Evolutionary conservation across 169 alveolate species (phyloP), one percentile per base, ranked within the genome.

Genomic region (Perkinsus olseni): DNA sequence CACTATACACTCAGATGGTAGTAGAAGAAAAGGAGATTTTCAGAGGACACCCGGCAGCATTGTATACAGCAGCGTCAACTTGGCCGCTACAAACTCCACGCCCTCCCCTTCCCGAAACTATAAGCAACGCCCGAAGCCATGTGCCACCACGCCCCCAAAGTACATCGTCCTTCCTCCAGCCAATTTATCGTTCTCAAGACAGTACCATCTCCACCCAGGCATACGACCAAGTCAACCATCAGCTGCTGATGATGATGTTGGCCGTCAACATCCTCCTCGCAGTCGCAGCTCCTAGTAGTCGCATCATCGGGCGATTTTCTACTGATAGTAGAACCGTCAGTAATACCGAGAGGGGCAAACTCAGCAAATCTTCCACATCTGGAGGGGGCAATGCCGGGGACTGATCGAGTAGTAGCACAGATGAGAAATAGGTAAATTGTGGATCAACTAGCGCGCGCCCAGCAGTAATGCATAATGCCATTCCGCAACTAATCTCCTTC

Each of bases 191-290:
- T 45, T 45, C 96, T 95, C 48, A 97, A 91, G 3, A 97, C 95
- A 28, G 98, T 97, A 0, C 98, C 98, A 92, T 97, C 98, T 4
- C 98, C 98, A 51, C 98, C 98, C 0, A 96, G 94, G 17, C 97
- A 96, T 34, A 97, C 92, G 8, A 96, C 95, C 38, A 95, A 92
- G 31, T 96, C 93, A 34, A 97, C 95, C 28, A 94, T 45, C 62
- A 45, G 17, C 17, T 45, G 62, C 62, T 45, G 62, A 45, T 45
- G 6, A 45, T 45, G 62, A 45, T 45, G 62, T 17, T n/a, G n/a
- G n/a, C n/a, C n/a, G n/a, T n/a, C n/a, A n/a, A n/a, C n/a, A n/a
- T n/a, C n/a, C n/a, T n/a, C n/a, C n/a, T n/a, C n/a, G n/a, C n/a
- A n/a, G n/a, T n/a, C n/a, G n/a, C n/a, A n/a, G n/a, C n/a, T n/a